Evolutionary conservation across 2,329 filamentous ascomycete genomes (phyloP).

Genomic region (Aureobasidium sp.): DNA sequence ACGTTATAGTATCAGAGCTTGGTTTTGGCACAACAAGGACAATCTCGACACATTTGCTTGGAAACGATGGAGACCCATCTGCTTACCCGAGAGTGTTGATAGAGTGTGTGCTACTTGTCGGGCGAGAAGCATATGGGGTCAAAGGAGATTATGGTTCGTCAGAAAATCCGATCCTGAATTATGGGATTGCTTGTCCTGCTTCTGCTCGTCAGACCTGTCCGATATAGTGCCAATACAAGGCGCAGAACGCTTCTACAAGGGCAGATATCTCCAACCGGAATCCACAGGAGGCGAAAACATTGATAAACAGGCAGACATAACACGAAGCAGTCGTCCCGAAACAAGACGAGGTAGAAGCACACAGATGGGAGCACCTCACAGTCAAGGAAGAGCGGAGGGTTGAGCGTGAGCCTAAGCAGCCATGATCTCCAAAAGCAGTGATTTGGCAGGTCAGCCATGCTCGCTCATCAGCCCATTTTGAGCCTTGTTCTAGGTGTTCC

Average conservation of each 20-base stretch:
- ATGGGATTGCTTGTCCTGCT: not conserved
- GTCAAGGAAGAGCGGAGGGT: not conserved
- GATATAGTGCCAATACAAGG: not conserved
- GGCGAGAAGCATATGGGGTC: not conserved
- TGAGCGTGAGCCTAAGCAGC: not conserved
- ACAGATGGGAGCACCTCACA: not conserved
- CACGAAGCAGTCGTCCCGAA: not conserved
- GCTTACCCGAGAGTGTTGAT: not conserved
- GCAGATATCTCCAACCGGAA: not conserved
- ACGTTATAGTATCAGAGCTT: not conserved
- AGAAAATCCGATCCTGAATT: not conserved
- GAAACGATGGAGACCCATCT: not conserved
- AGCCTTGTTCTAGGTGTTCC: not conserved
- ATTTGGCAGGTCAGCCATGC: not conserved
- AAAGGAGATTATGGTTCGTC: not conserved
- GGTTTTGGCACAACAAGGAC: not conserved
- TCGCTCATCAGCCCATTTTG: not conserved
- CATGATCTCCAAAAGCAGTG: not conserved
- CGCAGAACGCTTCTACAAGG: not conserved
- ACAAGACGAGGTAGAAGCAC: not conserved
- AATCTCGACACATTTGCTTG: not conserved
- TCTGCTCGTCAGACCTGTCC: not conserved
- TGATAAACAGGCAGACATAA: not conserved
- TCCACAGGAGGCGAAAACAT: not conserved
- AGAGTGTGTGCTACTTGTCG: not conserved